Percentiles rank a stretch among this genome's conserved stretches.
phyloP scores from a whole-genome alignment of 164 flowering plant species.

The Umbellularia californica region DNA sequence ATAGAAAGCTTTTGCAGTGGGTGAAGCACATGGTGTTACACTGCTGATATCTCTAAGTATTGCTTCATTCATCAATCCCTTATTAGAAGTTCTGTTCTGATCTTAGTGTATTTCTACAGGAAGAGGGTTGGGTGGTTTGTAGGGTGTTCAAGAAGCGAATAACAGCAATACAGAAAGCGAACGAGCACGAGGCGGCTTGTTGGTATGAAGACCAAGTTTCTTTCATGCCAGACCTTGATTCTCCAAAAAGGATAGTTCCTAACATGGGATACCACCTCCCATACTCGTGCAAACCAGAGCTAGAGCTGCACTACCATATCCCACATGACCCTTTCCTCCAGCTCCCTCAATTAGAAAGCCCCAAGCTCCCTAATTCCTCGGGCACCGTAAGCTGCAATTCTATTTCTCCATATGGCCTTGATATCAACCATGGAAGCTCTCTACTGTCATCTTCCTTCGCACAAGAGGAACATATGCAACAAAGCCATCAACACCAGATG shows the following conservation, averaged over 20 bases:
- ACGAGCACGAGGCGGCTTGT: constrained; percentile 60
- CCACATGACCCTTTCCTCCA: constrained; percentile 56
- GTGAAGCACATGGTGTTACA: too few species aligned
- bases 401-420: constrained; percentile 28
- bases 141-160: constrained; percentile 88
- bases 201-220: constrained; percentile 93
- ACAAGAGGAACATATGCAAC: constrained; percentile 45
- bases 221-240: constrained; percentile 69
- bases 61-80: background rate
- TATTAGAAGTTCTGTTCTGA: background rate
- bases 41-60: too few species aligned
- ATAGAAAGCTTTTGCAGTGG: too few species aligned
- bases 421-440: constrained; percentile 29
- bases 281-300: constrained; percentile 70
- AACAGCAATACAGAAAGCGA: constrained; percentile 43
- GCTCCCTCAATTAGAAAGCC: constrained; percentile 83
- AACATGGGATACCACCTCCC: constrained; percentile 25
- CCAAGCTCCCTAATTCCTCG: constrained; percentile 42
- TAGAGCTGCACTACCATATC: constrained; percentile 49
- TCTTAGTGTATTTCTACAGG: constrained; percentile 29
- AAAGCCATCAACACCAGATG: constrained; percentile 26
- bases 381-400: constrained; percentile 35
- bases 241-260: constrained; percentile 41
- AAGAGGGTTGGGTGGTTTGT: constrained; percentile 97
- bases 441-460: constrained; percentile 38